A percentile compares a stretch with the other conserved stretches of the same genome.
Evolutionary conservation across 768 basidiomycete species (phyloP).

Genomic region (Porphyrellus cyaneotinctus): DNA sequence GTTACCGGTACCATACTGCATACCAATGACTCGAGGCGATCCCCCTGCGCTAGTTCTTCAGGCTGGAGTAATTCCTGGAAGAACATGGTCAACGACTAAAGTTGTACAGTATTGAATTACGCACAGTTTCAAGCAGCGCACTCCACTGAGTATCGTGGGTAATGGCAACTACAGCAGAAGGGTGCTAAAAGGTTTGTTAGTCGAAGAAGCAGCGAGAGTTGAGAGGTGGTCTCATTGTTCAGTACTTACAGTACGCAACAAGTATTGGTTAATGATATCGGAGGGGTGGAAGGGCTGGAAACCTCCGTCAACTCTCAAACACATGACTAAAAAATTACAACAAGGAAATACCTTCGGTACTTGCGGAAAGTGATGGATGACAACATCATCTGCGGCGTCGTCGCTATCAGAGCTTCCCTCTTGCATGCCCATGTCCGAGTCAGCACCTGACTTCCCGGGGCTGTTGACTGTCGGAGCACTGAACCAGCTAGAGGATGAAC

Average conservation of each 20-base stretch:
- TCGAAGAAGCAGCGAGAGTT: too few relatives aligned
- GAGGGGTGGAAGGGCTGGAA: constrained; percentile 8
- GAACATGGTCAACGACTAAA: neutral
- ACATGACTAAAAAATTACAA: neutral
- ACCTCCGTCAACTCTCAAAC: neutral
- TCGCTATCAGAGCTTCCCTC: neutral
- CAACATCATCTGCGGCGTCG: neutral
- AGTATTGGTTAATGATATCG: constrained; percentile 6
- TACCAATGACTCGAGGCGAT: too few relatives aligned
- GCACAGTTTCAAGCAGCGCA: constrained; percentile 2
- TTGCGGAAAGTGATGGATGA: constrained; percentile 1
- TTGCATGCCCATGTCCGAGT: neutral
- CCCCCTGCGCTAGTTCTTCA: neutral
- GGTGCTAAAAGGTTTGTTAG: too few relatives aligned
- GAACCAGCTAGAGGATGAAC: neutral
- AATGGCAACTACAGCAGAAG: constrained; percentile 2
- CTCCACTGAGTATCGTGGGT: constrained; percentile 11
- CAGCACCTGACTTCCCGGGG: too few relatives aligned
- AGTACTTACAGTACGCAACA: too few relatives aligned
- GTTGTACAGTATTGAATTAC: neutral
- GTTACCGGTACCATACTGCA: too few relatives aligned
- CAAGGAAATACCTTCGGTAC: neutral
- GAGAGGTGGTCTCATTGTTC: too few relatives aligned
- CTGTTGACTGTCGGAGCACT: neutral
- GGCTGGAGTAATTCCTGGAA: constrained; percentile 1